Conservation (phyloP, 805 yeast genomes). For the Ogataea populi-albae region DNA sequence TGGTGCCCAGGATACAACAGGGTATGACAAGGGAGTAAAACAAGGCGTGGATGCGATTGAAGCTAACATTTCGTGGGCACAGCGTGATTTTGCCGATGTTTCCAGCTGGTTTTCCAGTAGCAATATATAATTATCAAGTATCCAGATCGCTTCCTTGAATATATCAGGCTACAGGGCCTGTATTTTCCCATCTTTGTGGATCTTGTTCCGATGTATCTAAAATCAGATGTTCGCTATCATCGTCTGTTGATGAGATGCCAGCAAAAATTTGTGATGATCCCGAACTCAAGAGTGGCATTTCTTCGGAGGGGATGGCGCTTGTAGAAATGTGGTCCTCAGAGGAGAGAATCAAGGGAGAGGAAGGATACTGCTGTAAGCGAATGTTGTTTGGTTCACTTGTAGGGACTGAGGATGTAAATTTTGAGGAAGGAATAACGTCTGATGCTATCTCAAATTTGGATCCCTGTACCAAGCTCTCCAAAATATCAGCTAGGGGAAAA, state of each 20-base stretch:
- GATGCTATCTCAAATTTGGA: constrained; percentile 12
- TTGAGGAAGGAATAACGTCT: constrained; percentile 9
- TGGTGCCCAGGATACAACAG: constrained; percentile 43
- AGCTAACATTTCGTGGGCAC: constrained; percentile 49
- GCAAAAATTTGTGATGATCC: not conserved
- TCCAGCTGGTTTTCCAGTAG: constrained; percentile 42
- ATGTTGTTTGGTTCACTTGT: constrained; percentile 6
- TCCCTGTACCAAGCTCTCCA: constrained; percentile 9
- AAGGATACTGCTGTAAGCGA: constrained; percentile 1
- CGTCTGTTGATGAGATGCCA: not conserved
- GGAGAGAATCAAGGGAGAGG: constrained; percentile 7
- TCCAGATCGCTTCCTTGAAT: no score
- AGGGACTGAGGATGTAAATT: constrained; percentile 6
- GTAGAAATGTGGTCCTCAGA: constrained; percentile 6
- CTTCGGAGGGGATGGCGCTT: no score
- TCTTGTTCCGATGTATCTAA: not conserved
- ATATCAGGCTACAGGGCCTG: no score
- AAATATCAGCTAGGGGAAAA: constrained; percentile 5
- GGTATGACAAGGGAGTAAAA: constrained; percentile 54
- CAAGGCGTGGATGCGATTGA: constrained; percentile 57
- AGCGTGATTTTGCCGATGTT: constrained; percentile 43
- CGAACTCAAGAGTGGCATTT: no score
- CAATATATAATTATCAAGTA: no score
- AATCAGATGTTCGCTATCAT: not conserved
- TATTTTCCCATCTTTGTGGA: not conserved